These are phyloP conservation scores for Lachancea dasiensis DNA, from an alignment of 805 yeast species.

Conservation along the genomic window DNA sequence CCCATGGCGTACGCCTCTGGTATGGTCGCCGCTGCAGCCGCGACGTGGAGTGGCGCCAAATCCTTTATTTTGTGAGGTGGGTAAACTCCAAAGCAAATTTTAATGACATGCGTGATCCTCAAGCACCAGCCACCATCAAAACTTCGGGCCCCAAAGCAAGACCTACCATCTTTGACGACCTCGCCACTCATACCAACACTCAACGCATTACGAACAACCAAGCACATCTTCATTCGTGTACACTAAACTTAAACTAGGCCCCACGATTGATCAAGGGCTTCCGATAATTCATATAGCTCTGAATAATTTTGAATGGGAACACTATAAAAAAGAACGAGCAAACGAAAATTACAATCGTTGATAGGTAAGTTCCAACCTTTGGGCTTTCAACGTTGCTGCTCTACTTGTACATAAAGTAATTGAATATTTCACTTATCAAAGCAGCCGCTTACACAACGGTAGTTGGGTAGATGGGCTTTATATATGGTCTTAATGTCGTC, in stretches of 20 bases:
- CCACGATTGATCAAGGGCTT: no score
- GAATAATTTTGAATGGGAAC: no score
- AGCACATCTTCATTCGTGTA: no score
- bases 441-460: not conserved
- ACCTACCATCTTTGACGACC: no score
- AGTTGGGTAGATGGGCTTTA: constrained; percentile 3
- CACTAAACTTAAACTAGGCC: no score
- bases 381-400: constrained; percentile 13
- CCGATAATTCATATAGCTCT: no score
- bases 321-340: no score
- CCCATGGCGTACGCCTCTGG: constrained; percentile 87
- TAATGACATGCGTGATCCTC: constrained; percentile 1
- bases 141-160: no score
- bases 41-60: constrained; percentile 86
- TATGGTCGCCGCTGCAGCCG: constrained; percentile 84
- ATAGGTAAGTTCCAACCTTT: constrained; percentile 3
- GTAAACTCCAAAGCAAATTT: not conserved
- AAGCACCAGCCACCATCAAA: not conserved
- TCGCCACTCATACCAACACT: not conserved
- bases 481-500: constrained; percentile 6
- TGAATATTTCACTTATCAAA: constrained; percentile 1
- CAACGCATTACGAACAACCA: no score
- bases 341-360: no score
- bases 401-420: constrained; percentile 17
- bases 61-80: constrained; percentile 17